Conservation (phyloP, 1,139 yeast species). For the Pichia sp. region DNA sequence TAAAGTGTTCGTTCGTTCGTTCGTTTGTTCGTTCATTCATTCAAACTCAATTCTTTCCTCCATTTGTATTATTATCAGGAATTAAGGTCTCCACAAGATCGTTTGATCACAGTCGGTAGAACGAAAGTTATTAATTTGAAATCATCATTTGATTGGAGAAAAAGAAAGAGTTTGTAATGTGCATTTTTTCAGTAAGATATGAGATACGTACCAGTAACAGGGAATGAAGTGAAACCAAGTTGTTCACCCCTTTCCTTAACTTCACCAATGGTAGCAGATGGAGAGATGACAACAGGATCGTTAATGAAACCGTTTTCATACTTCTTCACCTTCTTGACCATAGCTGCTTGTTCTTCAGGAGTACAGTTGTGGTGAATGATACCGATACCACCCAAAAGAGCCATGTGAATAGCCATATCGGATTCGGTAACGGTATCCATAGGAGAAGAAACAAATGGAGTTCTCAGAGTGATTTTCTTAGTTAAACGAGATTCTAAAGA, state of each 20-base stretch:
- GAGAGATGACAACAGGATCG: constrained; percentile 84
- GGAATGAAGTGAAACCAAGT: constrained; percentile 95
- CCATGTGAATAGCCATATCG: constrained; percentile 98
- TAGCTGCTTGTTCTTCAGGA: constrained; percentile 95
- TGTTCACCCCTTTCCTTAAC: constrained; percentile 62
- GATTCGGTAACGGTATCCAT: constrained; percentile 99
- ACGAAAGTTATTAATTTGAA: constrained; percentile 85
- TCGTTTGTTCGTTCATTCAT: background rate
- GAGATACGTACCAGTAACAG: constrained; percentile 93
- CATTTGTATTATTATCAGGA: no score
- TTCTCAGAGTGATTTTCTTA: constrained; percentile 80
- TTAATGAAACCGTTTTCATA: constrained; percentile 96
- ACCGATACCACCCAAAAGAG: constrained; percentile 98
- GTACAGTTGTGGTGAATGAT: constrained; percentile 96
- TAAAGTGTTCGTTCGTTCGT: no score
- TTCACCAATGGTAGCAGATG: constrained; percentile 71
- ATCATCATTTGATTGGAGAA: constrained; percentile 48
- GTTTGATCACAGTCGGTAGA: constrained; percentile 98
- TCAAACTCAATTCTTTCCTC: no score
- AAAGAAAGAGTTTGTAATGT: no score
- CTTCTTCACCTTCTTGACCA: constrained; percentile 95
- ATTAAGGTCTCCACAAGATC: constrained; percentile 98
- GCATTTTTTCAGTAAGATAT: background rate
- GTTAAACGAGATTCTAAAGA: constrained; percentile 79
- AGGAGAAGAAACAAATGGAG: constrained; percentile 97